Evolutionary conservation across 2,329 filamentous ascomycete species (phyloP).

Genomic region (Remersonia thermophila): DNA sequence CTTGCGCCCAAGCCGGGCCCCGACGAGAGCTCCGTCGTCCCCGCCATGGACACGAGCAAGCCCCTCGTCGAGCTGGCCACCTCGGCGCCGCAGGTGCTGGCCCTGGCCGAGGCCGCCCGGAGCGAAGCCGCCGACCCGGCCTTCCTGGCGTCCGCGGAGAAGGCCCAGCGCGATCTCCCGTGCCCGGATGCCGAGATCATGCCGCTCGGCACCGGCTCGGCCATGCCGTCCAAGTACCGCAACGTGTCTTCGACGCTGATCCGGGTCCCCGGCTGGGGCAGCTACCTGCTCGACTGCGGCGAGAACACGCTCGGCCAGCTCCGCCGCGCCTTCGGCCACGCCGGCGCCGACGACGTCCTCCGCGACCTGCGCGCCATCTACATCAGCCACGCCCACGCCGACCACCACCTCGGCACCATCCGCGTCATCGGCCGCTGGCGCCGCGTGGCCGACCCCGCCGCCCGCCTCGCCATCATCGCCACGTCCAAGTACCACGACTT

Average conservation of each 20-base stretch:
- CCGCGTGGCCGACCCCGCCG: constrained; percentile 24
- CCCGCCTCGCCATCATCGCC: constrained; percentile 51
- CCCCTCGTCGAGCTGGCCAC: constrained; percentile 28
- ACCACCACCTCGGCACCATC: constrained; percentile 84
- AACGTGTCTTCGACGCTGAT: constrained; percentile 87
- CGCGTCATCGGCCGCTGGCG: constrained; percentile 75
- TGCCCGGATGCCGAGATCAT: constrained; percentile 70
- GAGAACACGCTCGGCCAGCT: constrained; percentile 88
- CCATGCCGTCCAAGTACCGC: constrained; percentile 80
- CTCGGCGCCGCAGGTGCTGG: constrained; percentile 29
- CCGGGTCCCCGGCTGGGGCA: constrained; percentile 72
- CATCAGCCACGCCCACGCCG: constrained; percentile 92
- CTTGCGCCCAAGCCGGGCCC: constrained; percentile 36
- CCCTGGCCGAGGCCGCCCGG: constrained; percentile 39
- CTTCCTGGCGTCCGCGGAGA: constrained; percentile 37
- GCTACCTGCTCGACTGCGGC: constrained; percentile 80
- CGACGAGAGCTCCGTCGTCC: constrained; percentile 33
- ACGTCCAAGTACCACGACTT: constrained; percentile 60
- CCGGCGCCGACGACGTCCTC: constrained; percentile 59
- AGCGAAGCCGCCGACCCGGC: constrained; percentile 27
- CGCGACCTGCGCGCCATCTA: constrained; percentile 69
- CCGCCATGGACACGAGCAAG: constrained; percentile 35
- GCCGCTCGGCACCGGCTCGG: constrained; percentile 82
- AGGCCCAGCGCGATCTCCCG: constrained; percentile 52
- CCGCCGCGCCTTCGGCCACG: constrained; percentile 54